Conservation (phyloP, 1,139 yeast genomes). For the Spencermartinsiella ligniputridi region DNA sequence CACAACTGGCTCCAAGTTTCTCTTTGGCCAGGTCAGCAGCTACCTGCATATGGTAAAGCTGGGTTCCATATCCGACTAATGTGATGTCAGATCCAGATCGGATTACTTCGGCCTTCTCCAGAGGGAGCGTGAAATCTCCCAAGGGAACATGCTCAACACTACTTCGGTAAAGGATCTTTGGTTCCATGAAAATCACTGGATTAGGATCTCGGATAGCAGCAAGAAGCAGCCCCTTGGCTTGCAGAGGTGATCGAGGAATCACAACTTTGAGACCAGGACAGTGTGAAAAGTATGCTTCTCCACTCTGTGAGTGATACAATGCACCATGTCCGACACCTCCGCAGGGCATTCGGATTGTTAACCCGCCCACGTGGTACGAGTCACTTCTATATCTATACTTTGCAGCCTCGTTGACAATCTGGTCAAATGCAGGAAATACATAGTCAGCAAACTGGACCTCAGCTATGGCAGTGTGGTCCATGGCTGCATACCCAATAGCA, state of each 20-base stretch:
- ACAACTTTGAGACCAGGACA: conserved; percentile 36
- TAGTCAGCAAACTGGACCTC: conserved; percentile 38
- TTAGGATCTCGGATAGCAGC: conserved; percentile 31
- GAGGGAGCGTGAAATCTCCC: conserved; percentile 32
- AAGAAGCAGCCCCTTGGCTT: conserved; percentile 35
- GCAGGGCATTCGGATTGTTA: conserved; percentile 37
- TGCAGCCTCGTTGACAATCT: conserved; percentile 37
- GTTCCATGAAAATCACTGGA: conserved; percentile 38
- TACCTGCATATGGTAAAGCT: conserved; percentile 29
- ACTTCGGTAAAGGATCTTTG: conserved; percentile 35
- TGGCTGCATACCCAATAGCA: conserved; percentile 36
- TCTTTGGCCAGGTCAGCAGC: conserved; percentile 33
- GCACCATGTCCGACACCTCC: conserved; percentile 38
- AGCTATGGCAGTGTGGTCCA: conserved; percentile 36
- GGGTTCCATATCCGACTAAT: conserved; percentile 34
- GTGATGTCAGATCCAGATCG: conserved; percentile 32
- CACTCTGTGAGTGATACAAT: conserved; percentile 36
- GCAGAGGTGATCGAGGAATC: conserved; percentile 35
- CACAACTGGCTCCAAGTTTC: conserved; percentile 31
- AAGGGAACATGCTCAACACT: conserved; percentile 34
- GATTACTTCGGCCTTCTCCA: conserved; percentile 34
- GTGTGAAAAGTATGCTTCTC: conserved; percentile 35
- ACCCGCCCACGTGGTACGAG: conserved; percentile 32
- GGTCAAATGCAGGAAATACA: conserved; percentile 38
- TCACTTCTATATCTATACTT: conserved; percentile 33